Conservation (phyloP, 1,284 basidiomycete genomes). For the Ganoderma sinense region DNA sequence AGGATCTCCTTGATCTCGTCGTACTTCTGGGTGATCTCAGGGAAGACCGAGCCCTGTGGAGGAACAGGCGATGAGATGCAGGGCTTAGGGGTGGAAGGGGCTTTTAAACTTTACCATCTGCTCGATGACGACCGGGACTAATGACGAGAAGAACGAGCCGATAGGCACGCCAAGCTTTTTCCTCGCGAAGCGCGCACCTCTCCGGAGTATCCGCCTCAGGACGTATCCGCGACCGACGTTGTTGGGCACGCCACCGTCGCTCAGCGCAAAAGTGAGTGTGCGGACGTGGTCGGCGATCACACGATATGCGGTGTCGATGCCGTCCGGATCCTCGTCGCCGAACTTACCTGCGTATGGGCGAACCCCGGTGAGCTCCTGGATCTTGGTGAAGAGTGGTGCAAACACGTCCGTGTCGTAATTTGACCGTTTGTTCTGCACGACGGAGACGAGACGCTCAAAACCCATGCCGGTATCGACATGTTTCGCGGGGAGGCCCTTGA, state of each 20-base stretch:
- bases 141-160: conserved; percentile 93
- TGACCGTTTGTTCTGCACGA: conserved; percentile 89
- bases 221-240: conserved; percentile 98
- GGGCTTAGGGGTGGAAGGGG: background rate
- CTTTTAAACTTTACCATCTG: conserved; percentile 70
- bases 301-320: conserved; percentile 97
- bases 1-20: conserved; percentile 94
- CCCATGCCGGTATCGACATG: conserved; percentile 99
- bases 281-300: conserved; percentile 97
- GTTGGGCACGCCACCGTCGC: conserved; percentile 95
- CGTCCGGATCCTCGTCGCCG: conserved; percentile 92
- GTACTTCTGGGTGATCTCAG: conserved; percentile 88
- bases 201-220: conserved; percentile 88
- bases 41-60: conserved; percentile 86
- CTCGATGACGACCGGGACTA: conserved; percentile 90
- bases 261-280: conserved; percentile 94
- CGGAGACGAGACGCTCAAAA: conserved; percentile 96
- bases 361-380: conserved; percentile 91
- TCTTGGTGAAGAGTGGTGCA: conserved; percentile 86
- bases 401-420: conserved; percentile 99
- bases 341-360: conserved; percentile 91
- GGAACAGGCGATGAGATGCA: background rate
- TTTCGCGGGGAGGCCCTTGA: conserved; percentile 87
- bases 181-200: conserved; percentile 93
- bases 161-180: conserved; percentile 97